Percentiles rank a stretch among this genome's conserved stretches.
Conservation (phyloP, 106 monocot species). For the Dactylorhiza incarnata region DNA sequence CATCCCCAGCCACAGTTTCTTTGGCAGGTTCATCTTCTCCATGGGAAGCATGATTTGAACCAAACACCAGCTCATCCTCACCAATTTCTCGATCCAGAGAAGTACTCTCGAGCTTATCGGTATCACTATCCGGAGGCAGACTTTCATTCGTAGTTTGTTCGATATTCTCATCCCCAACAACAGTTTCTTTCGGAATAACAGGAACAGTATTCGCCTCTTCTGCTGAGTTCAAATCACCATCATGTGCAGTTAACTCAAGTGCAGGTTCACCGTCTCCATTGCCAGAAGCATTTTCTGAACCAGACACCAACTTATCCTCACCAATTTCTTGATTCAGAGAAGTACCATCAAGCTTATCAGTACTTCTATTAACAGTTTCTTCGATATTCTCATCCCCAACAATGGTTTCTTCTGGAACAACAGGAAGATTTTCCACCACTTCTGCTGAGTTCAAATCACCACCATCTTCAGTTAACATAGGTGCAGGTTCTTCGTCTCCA, state of each 20-base stretch:
- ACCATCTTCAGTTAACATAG: background rate
- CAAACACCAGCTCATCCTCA: too few relatives aligned
- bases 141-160: background rate
- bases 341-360: too few relatives aligned
- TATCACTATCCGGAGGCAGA: background rate
- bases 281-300: too few relatives aligned
- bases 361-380: too few relatives aligned
- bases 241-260: background rate
- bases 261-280: background rate
- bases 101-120: too few relatives aligned
- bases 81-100: too few relatives aligned
- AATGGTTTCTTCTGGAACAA: too few relatives aligned
- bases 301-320: too few relatives aligned
- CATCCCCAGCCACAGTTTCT: constrained; percentile 6
- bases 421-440: constrained; percentile 2
- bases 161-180: background rate
- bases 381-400: too few relatives aligned
- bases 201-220: background rate
- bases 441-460: constrained; percentile 1
- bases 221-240: background rate
- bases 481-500: background rate
- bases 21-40: constrained; percentile 3
- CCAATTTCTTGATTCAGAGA: too few relatives aligned
- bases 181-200: background rate
- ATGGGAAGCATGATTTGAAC: too few relatives aligned